Conservation (phyloP, 2,329 filamentous ascomycete species). For the Delphinella strobiligena region DNA sequence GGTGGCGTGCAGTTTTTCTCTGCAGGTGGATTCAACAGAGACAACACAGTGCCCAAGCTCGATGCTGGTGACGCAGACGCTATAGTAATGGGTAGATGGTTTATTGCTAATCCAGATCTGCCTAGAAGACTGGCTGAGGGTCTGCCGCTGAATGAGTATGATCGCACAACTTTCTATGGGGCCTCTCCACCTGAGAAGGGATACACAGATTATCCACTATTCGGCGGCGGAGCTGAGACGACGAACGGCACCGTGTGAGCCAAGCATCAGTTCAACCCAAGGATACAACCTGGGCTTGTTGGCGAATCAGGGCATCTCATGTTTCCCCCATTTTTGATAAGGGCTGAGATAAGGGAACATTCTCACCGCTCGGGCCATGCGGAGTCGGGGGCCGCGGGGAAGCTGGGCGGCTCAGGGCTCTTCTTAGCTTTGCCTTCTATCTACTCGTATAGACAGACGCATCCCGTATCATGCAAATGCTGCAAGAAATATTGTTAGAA, state of each 20-base stretch:
- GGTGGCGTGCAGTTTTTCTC: slow-evolving; percentile 22
- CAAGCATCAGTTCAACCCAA: too few relatives aligned
- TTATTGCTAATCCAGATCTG: slow-evolving; percentile 37
- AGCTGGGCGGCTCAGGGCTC: background rate
- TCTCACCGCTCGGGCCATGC: background rate
- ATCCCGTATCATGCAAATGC: too few relatives aligned
- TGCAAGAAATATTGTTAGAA: too few relatives aligned
- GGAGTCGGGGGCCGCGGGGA: too few relatives aligned
- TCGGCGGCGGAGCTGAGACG: slow-evolving; percentile 7
- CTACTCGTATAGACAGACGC: too few relatives aligned
- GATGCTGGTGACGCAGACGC: slow-evolving; percentile 29
- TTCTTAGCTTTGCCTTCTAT: background rate
- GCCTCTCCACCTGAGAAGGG: slow-evolving; percentile 17
- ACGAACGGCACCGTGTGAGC: background rate
- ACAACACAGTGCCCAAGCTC: slow-evolving; percentile 23
- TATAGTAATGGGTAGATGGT: slow-evolving; percentile 37
- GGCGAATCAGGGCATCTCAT: too few relatives aligned
- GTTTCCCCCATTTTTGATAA: slow-evolving; percentile 6
- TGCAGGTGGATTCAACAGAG: slow-evolving; percentile 28
- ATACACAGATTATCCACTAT: slow-evolving; percentile 26
- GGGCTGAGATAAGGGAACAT: too few relatives aligned
- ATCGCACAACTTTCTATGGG: slow-evolving; percentile 31
- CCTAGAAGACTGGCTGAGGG: slow-evolving; percentile 29
- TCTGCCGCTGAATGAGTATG: slow-evolving; percentile 27
- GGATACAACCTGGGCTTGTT: too few relatives aligned